A percentile compares a stretch with the other conserved stretches of the same genome.
phyloP scores from a whole-genome alignment of 2,329 filamentous ascomycete species.

The Metarhizium robertsii region DNA sequence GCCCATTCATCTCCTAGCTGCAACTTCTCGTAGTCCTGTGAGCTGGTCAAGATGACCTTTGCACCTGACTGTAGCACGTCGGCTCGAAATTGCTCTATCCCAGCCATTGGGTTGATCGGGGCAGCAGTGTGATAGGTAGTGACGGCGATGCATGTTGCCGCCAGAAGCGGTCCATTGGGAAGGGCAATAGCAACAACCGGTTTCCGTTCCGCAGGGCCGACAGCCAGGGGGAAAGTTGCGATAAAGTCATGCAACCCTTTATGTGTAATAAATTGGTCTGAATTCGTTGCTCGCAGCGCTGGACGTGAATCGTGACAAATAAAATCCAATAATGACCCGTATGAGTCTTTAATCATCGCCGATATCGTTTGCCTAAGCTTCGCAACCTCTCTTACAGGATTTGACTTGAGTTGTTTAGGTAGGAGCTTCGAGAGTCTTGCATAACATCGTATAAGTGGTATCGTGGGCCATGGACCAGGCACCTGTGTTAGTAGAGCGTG shows the following conservation, averaged over 20 bases:
- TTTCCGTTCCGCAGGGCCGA: conserved; percentile 15
- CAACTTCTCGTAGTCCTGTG: conserved; percentile 29
- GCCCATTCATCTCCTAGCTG: conserved; percentile 23
- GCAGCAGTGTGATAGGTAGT: conserved; percentile 41
- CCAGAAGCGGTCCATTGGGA: conserved; percentile 44
- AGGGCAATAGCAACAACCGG: conserved; percentile 40
- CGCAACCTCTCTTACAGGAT: conserved; percentile 7
- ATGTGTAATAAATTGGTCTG: conserved; percentile 20
- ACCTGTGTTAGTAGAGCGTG: conserved; percentile 15
- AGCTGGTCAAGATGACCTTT: conserved; percentile 34
- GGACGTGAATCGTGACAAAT: conserved; percentile 16
- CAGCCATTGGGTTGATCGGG: conserved; percentile 39
- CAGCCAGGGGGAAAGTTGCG: conserved; percentile 21
- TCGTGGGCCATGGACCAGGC: conserved; percentile 18
- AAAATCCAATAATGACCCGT: conserved; percentile 30
- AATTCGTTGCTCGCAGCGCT: conserved; percentile 18
- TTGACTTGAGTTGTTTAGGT: conserved; percentile 25
- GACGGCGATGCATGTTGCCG: conserved; percentile 37
- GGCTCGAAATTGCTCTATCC: conserved; percentile 38
- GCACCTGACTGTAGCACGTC: conserved; percentile 40
- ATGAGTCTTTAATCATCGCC: conserved; percentile 19
- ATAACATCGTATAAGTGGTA: conserved; percentile 23
- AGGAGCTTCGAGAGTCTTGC: conserved; percentile 25
- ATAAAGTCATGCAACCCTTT: conserved; percentile 22
- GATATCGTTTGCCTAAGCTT: conserved; percentile 12